Base-by-base conservation (phyloP, 371 early-diverging fungal genomes). In the Mortierella sp. region DNA sequence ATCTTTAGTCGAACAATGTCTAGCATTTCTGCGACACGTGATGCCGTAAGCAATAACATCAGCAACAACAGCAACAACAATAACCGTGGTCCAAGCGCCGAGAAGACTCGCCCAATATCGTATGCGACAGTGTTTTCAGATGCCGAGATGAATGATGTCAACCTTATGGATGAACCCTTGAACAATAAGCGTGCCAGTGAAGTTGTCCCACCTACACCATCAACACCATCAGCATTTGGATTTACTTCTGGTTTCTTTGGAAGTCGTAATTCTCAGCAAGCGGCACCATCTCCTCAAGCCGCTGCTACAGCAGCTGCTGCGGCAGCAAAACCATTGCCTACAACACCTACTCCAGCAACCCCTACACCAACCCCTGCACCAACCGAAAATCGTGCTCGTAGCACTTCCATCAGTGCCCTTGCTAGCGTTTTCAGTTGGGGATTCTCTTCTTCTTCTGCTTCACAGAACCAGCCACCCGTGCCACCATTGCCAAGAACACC, bases 91-190 rank as follows among this genome's bases (percentile, higher is more conserved):
- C n/a, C 65, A 35, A 73, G 74, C 35, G 26, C 52, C 2, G 80
- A 79, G 49, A 79, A 68, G 37, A 68, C 59, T 18, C 71, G 80
- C 11, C 80, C 80, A 49, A 75, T 75, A 45, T 79, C 80, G 1
- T 79, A 79, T 45, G 75, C 80, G 16, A 79, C 75, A 3, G 80
- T 79, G 5, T 74, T 74, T 58, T 79, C 80, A 11, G 80, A 79
- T 62, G 80, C 80, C 11, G 80, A 79, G 51, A n/a, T 79, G 62
- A 79, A 79, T 39, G 80, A 79, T 26, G 64, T 79, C 61, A 74
- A 74, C 51, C 64, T 79, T 32, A 45, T 66, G 69, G 80, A 79
- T 37, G 80, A 79, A 26, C 72, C 75, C 4, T 12, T 49, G 39
- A 60, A 58, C 24, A 70, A 66, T 22, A 68, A 79, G 51, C 80